phyloP scores from a whole-genome alignment of 2,329 filamentous ascomycete genomes.

The Fusarium coffeatum region DNA sequence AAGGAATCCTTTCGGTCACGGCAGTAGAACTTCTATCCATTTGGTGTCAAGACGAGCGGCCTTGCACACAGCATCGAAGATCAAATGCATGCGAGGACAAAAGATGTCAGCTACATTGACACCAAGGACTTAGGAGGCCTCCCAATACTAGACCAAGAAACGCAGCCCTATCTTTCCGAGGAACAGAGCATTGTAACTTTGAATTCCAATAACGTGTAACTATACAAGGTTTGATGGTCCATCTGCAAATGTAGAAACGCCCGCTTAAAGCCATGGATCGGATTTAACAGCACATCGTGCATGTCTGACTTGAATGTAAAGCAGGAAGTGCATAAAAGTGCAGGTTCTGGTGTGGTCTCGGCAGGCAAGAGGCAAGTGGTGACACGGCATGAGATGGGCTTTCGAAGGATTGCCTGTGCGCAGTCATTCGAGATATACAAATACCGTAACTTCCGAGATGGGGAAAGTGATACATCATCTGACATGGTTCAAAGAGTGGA shows the following conservation, averaged over 20 bases:
- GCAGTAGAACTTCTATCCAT: neutral
- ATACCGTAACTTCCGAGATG: neutral
- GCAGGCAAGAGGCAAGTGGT: neutral
- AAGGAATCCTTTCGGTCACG: neutral
- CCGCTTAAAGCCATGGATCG: neutral
- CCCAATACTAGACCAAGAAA: neutral
- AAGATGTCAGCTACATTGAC: neutral
- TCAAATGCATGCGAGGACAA: neutral
- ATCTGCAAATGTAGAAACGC: neutral
- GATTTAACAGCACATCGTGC: neutral
- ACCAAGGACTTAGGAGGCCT: neutral
- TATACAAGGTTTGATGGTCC: neutral
- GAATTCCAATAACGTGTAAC: constrained; percentile 3
- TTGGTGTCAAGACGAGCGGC: neutral
- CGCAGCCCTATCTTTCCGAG: neutral
- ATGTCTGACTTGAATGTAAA: neutral
- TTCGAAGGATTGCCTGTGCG: neutral
- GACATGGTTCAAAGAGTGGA: neutral
- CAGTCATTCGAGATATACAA: neutral
- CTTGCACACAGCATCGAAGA: neutral
- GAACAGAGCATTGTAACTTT: constrained; percentile 9
- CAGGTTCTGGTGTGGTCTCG: neutral
- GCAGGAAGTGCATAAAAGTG: neutral
- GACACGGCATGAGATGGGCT: neutral
- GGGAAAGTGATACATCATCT: neutral